Base-by-base conservation (phyloP, 208 protist species). In the Leishmania turanica region DNA sequence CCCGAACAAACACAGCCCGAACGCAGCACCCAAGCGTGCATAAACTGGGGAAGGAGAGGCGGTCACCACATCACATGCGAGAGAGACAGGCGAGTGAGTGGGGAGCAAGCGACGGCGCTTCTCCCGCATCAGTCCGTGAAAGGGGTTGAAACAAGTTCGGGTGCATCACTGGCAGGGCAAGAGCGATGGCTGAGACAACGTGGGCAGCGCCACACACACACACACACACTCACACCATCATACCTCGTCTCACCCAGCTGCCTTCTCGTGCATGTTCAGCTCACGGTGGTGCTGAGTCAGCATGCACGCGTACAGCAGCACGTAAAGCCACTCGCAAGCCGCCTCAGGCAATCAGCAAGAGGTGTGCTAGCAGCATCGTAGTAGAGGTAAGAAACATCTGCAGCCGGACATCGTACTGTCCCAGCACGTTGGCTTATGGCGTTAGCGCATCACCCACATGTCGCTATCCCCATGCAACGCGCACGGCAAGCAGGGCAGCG, bases 381-480 rank as follows among this genome's bases (percentile, higher is more conserved):
- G 27, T 11, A 72, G 64, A 0, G 76, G 70, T 6, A 54, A 81
- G 53, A 93, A 81, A 71, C 87, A 93, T 34, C 79, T 76, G 60
- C 19, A 74, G 34, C 79, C 86, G n/a, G 88, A 78, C 13, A 96
- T 58, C 27, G 76, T 64, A 13, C 74, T 77, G 77, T 96, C 91
- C 81, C 89, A 96, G 64, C 86, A 93, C 54, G 85, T 77, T 77
- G 84, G 88, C 58, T 84, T 37, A 19, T 94, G 81, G 42, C 85
- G 75, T 76, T 95, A 93, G 68, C 88, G 87, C 70, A 88, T 76
- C 84, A 93, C 84, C 70, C 95, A 34, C 91, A 95, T 94, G 82
- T 88, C 93, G 13, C 91, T 87, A 64, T 96, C 94, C 0, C 83
- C 89, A 62, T 94, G 89, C 17, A 89, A 83, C 24, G 91, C 88